Conservation (phyloP, 2,329 filamentous ascomycete genomes). For the Ophiocordyceps sinensis region DNA sequence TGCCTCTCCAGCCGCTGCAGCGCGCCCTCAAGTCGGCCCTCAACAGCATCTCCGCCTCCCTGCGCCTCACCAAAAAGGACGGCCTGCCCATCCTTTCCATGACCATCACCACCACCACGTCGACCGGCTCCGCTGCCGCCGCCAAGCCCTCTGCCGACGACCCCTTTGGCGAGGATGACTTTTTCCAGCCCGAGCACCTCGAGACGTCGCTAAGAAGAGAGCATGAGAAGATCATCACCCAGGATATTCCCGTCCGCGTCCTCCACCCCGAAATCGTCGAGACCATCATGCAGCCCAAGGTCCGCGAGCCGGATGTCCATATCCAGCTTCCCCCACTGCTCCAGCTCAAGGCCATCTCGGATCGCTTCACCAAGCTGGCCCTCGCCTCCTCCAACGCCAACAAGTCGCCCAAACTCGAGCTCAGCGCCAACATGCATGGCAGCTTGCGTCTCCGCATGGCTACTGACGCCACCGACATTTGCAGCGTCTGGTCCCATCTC, state of each 20-base stretch:
- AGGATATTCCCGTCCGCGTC: slow-evolving; percentile 91
- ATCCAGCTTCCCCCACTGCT: slow-evolving; percentile 77
- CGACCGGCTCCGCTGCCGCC: slow-evolving; percentile 20
- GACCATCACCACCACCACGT: slow-evolving; percentile 68
- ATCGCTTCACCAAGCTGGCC: slow-evolving; percentile 85
- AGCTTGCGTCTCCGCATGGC: slow-evolving; percentile 64
- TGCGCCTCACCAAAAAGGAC: slow-evolving; percentile 88
- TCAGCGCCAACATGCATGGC: slow-evolving; percentile 92
- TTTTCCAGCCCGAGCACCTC: slow-evolving; percentile 33
- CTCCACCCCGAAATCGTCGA: slow-evolving; percentile 74
- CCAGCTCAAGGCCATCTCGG: slow-evolving; percentile 85
- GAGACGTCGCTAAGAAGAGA: slow-evolving; percentile 49
- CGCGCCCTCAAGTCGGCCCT: slow-evolving; percentile 83
- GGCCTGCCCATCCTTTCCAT: slow-evolving; percentile 74
- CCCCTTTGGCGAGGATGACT: slow-evolving; percentile 25
- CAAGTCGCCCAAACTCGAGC: slow-evolving; percentile 55
- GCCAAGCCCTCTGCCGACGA: slow-evolving; percentile 20
- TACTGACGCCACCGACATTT: slow-evolving; percentile 74
- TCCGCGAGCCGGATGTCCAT: slow-evolving; percentile 84
- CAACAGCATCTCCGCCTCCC: slow-evolving; percentile 64
- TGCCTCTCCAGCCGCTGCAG: slow-evolving; percentile 76
- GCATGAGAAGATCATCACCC: slow-evolving; percentile 82
- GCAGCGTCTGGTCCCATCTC: slow-evolving; percentile 72
- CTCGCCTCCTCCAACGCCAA: slow-evolving; percentile 27
- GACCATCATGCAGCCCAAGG: slow-evolving; percentile 82